Evolutionary conservation across 208 protist species (phyloP), one percentile per base, ranked within the genome.

Genomic region (Herpetomonas muscarum): DNA sequence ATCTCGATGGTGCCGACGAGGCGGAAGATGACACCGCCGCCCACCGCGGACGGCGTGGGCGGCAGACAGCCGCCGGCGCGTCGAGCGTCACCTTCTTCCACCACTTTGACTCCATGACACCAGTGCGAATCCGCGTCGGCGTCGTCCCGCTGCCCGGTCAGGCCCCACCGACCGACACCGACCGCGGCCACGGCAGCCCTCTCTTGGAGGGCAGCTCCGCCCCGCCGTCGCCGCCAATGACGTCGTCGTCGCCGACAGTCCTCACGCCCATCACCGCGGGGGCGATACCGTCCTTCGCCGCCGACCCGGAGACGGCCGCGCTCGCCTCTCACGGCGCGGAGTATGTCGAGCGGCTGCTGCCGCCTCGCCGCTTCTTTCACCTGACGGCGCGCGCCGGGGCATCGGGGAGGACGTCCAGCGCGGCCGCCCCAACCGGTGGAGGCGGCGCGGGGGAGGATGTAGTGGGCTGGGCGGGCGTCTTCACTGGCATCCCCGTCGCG

Each of bases 381-480:
- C 47, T 74, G 12, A 64, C 67, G 46, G 55, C 57, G 46, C 44
- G 59, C 10, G 66, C 68, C 13, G 55, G 50, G 21, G 54, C 17
- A n/a, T 26, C 46, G 0, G 24, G 15, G 12, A 1, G 21, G 0
- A 32, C 28, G 15, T 21, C 45, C 45, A n/a, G 9, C 53, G 22
- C 50, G 3, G 13, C 55, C 15, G 42, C 15, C 6, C 21, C 22
- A 1, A 24, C 50, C 24, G 32, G 44, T 30, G n/a, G 36, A 55
- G 52, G 24, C 61, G 30, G 31, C 51, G 47, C 4, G 21, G 69
- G 52, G 31, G 25, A 24, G 1, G 77, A 84, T 53, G 59, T 84
- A 19, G 44, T 85, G 0, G 82, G 82, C 4, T 90, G 82, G 82
- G 44, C 74, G 0, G 69, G 67, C 4, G 57, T 77, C 9, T 74